phyloP scores from a whole-genome alignment of 495 filamentous ascomycete species.

The Penicillium mononematosum region DNA sequence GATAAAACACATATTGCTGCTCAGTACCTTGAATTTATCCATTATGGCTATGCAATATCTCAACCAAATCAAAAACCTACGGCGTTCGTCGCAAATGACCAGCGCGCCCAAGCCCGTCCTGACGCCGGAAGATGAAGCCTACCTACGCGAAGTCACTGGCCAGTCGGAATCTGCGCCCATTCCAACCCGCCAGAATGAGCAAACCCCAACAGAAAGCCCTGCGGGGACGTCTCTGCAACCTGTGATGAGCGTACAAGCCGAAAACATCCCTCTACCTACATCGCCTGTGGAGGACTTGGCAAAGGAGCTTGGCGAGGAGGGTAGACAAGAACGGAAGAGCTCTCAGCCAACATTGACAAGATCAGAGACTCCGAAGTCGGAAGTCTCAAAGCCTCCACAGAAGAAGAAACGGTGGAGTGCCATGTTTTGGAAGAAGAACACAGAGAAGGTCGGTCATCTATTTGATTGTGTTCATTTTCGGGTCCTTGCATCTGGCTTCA shows the following conservation, averaged over 20 bases:
- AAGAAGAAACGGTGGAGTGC: conserved; percentile 49
- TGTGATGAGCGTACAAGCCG: conserved; percentile 24
- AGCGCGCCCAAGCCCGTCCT: conserved; percentile 50
- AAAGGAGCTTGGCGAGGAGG: conserved; percentile 39
- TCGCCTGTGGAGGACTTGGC: conserved; percentile 41
- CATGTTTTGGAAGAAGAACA: conserved; percentile 42
- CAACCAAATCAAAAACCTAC: conserved; percentile 36
- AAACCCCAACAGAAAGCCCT: background rate
- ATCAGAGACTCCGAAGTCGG: conserved; percentile 20
- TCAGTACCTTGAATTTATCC: background rate
- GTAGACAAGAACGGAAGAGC: conserved; percentile 25
- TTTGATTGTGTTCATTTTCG: background rate
- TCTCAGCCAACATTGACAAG: conserved; percentile 22
- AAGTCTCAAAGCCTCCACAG: conserved; percentile 24
- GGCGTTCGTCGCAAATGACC: conserved; percentile 27
- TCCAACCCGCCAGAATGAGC: conserved; percentile 8
- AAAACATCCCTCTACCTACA: conserved; percentile 38
- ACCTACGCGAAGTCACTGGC: conserved; percentile 49
- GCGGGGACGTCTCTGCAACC: conserved; percentile 10
- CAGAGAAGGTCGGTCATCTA: conserved; percentile 34
- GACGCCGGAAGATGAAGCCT: conserved; percentile 55
- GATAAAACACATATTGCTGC: background rate
- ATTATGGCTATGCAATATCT: conserved; percentile 42
- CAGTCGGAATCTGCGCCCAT: conserved; percentile 23
- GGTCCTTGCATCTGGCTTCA: background rate